These are phyloP conservation scores for Talaromyces stipitatus DNA, from an alignment of 495 filamentous ascomycete species.

Conservation along the genomic window DNA sequence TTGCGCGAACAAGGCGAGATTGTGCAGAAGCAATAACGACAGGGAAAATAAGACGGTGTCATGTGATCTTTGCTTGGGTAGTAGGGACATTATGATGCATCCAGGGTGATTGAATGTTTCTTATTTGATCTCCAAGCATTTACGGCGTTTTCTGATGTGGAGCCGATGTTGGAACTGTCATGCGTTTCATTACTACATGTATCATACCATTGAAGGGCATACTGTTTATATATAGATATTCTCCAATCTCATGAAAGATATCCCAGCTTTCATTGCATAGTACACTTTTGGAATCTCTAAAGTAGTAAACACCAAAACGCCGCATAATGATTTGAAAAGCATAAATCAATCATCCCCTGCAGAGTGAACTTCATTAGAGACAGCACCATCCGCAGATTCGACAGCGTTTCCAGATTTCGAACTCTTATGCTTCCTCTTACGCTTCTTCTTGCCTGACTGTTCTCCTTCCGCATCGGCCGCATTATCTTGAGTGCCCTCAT, in stretches of 20 bases:
- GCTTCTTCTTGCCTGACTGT: conserved; percentile 20
- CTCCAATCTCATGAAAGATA: not conserved
- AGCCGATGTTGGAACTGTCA: not conserved
- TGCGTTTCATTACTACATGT: not conserved
- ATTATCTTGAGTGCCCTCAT: conserved; percentile 11
- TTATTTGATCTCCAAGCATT: not conserved
- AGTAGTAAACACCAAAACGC: not conserved
- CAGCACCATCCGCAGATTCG: not conserved
- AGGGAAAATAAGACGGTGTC: not conserved
- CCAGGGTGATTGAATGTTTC: not conserved
- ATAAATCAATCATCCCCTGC: not conserved
- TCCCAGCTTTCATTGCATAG: not conserved
- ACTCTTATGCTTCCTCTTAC: conserved; percentile 39
- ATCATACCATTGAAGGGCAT: not conserved
- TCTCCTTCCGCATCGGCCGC: conserved; percentile 14
- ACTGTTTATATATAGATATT: not conserved
- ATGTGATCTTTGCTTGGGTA: not conserved
- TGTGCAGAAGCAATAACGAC: conserved; percentile 13
- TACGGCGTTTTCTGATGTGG: not conserved
- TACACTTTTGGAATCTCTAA: not conserved
- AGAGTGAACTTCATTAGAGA: not conserved
- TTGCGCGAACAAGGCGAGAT: conserved; percentile 14
- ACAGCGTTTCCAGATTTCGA: conserved; percentile 6
- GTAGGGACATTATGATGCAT: not conserved
- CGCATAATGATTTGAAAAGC: not conserved